Percentiles rank a stretch among this genome's conserved stretches.
Conservation (phyloP, 768 basidiomycete genomes). For the Hygrocybe punicea region DNA sequence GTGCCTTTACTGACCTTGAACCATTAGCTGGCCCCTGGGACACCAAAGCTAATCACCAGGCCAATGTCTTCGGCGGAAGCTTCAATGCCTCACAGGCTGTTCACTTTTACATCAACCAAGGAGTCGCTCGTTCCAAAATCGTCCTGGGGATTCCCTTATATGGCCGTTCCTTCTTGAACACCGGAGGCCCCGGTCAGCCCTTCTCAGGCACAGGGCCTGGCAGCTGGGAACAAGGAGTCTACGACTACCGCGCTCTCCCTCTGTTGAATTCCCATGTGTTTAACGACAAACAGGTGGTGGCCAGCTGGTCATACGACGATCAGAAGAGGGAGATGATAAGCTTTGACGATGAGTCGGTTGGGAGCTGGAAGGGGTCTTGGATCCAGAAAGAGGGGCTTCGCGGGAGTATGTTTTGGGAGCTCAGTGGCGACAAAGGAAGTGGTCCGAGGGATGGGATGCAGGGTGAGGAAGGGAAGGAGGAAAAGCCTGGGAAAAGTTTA, state of each 20-base stretch:
- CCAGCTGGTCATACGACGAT: constrained; percentile 84
- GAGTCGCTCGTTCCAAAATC: constrained; percentile 75
- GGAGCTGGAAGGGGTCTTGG: constrained; percentile 72
- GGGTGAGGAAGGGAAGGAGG: constrained; percentile 67
- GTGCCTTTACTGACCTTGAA: not conserved
- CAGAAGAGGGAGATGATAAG: constrained; percentile 75
- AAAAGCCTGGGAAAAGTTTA: constrained; percentile 65
- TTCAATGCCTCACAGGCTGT: constrained; percentile 65
- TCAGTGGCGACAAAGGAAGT: constrained; percentile 78
- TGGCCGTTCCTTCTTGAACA: constrained; percentile 85
- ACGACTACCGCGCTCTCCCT: constrained; percentile 90
- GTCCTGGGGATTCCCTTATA: constrained; percentile 92
- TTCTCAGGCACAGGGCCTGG: constrained; percentile 85
- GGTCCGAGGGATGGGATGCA: constrained; percentile 68
- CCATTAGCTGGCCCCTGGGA: constrained; percentile 74
- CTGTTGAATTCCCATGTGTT: constrained; percentile 63
- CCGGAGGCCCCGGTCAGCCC: constrained; percentile 72
- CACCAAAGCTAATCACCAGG: constrained; percentile 71
- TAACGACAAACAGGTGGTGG: constrained; percentile 62
- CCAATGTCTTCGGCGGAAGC: constrained; percentile 70
- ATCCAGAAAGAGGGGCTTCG: constrained; percentile 73
- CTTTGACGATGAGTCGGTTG: constrained; percentile 72
- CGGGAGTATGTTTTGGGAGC: constrained; percentile 94
- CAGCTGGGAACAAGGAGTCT: constrained; percentile 87
- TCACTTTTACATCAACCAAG: constrained; percentile 63